phyloP scores from a whole-genome alignment of 495 filamentous ascomycete genomes.

The Saxophila tyrrhenica region DNA sequence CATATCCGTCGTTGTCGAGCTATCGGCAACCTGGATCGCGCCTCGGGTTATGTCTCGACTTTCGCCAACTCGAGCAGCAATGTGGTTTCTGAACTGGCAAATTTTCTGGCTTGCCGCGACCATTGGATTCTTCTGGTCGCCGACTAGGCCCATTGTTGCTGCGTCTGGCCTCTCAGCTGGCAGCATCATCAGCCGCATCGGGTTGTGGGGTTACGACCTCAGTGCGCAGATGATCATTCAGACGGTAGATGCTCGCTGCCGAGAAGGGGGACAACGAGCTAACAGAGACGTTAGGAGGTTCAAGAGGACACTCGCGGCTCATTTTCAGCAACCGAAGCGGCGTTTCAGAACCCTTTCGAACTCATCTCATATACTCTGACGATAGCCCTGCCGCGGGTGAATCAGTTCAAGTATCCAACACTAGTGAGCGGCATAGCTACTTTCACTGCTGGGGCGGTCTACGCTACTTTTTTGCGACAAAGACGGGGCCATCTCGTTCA shows the following conservation, averaged over 20 bases:
- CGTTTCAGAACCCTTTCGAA: slow-evolving; percentile 56
- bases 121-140: slow-evolving; percentile 1
- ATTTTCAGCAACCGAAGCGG: slow-evolving; percentile 52
- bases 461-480: slow-evolving; percentile 44
- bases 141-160: slow-evolving; percentile 19
- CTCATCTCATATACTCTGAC: slow-evolving; percentile 50
- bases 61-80: slow-evolving; percentile 45
- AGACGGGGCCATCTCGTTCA: slow-evolving; percentile 56
- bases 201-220: slow-evolving; percentile 60
- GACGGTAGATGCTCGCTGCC: background rate
- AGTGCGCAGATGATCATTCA: slow-evolving; percentile 54
- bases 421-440: slow-evolving; percentile 45
- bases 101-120: slow-evolving; percentile 32
- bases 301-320: slow-evolving; percentile 38
- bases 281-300: slow-evolving; percentile 26
- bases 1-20: slow-evolving; percentile 32
- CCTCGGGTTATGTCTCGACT: slow-evolving; percentile 43
- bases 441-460: slow-evolving; percentile 37
- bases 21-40: slow-evolving; percentile 40
- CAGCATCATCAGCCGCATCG: slow-evolving; percentile 47
- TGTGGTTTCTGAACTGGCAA: slow-evolving; percentile 58
- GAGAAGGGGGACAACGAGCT: background rate
- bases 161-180: slow-evolving; percentile 39
- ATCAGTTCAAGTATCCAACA: slow-evolving; percentile 50
- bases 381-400: slow-evolving; percentile 44